Evolutionary conservation across 768 basidiomycete species (phyloP).

Genomic region (Leccinellum albellum): DNA sequence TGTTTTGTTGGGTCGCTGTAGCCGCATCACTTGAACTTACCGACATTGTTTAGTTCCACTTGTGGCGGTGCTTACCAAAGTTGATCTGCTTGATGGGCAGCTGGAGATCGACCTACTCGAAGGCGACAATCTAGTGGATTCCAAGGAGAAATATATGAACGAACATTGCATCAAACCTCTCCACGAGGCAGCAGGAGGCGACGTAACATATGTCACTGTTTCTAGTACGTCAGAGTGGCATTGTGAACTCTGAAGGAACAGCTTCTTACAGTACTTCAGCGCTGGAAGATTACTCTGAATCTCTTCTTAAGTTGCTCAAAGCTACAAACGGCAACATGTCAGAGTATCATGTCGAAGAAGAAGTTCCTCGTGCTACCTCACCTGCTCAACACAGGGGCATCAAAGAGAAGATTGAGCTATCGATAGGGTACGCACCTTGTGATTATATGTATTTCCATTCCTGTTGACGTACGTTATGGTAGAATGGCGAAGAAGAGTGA

Average conservation of each 20-base stretch:
- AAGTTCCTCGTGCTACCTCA: neutral
- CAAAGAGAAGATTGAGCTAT: neutral
- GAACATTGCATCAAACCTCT: conserved; percentile 3
- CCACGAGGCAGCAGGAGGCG: neutral
- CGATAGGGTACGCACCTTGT: neutral
- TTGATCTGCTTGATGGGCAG: conserved; percentile 4
- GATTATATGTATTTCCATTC: neutral
- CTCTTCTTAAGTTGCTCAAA: conserved; percentile 2
- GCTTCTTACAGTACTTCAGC: conserved; percentile 1
- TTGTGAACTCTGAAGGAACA: neutral
- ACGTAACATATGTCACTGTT: conserved; percentile 3
- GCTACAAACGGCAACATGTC: neutral
- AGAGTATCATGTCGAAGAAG: neutral
- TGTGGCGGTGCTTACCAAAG: conserved; percentile 15
- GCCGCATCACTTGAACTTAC: neutral
- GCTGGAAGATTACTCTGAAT: conserved; percentile 1
- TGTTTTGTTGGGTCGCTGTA: neutral
- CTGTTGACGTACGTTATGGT: neutral
- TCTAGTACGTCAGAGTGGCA: conserved; percentile 5
- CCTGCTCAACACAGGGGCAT: neutral
- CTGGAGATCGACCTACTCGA: neutral
- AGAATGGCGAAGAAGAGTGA: neutral
- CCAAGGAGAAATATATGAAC: neutral
- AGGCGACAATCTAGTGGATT: neutral
- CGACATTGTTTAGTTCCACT: neutral